A percentile compares a stretch with the other conserved stretches of the same genome.
phyloP scores from a whole-genome alignment of 345 rosid genomes.

The Orychophragmus violaceus region DNA sequence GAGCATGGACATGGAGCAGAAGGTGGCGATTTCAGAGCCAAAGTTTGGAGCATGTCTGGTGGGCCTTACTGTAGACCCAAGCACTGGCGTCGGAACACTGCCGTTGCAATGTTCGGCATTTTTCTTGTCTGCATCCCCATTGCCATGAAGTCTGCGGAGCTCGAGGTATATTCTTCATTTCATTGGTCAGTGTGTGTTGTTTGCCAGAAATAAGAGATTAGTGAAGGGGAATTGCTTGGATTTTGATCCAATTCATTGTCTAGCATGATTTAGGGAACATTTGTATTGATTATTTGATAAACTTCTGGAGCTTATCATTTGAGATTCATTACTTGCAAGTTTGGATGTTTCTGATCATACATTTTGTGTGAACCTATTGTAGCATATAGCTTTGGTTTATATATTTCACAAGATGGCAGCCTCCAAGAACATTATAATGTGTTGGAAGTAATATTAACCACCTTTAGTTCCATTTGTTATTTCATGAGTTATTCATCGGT shows the following conservation, averaged over 20 bases:
- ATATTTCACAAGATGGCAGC: not conserved
- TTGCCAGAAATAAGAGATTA: not conserved
- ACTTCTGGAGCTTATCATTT: not conserved
- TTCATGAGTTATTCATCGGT: not conserved
- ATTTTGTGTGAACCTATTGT: not conserved
- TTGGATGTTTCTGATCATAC: not conserved
- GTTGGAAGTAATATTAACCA: not conserved
- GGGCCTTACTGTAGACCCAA: constrained; percentile 96
- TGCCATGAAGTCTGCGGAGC: constrained; percentile 89
- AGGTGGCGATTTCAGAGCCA: constrained; percentile 76
- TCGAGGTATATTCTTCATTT: constrained; percentile 49
- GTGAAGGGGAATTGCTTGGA: not conserved
- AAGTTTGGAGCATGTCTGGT: constrained; percentile 95
- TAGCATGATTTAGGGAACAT: not conserved
- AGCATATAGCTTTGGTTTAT: not conserved
- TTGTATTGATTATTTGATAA: not conserved
- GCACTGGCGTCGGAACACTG: constrained; percentile 97
- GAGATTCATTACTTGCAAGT: not conserved
- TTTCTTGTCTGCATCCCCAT: constrained; percentile 85
- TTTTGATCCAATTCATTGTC: not conserved
- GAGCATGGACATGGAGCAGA: constrained; percentile 84
- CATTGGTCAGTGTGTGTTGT: not conserved
- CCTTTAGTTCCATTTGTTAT: not conserved
- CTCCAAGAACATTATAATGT: not conserved
- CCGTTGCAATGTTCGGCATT: constrained; percentile 83